Base-by-base conservation (phyloP, 2,329 filamentous ascomycete species). In the Tothia fuscella region DNA sequence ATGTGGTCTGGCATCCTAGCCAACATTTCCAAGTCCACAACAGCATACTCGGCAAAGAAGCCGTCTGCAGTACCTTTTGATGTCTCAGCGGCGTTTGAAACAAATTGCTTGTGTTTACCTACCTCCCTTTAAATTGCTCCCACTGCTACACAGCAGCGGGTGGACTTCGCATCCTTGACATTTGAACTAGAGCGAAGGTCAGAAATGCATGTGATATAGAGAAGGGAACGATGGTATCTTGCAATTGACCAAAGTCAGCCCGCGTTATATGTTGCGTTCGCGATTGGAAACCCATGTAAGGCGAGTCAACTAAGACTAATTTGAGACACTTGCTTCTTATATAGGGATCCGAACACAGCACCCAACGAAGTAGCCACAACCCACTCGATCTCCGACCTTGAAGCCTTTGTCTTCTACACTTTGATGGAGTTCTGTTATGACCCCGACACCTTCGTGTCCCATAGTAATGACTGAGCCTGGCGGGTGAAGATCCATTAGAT, bases 361-460 rank as follows among this genome's bases (percentile, higher is more conserved):
- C 4, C 59, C 59, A 22, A 62, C 56, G 50, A 67, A 65, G 46
- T 67, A 67, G 22, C 65, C 58, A 44, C 67, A 66, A 20, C 67
- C 67, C 38, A 70, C 60, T 1, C 55, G 53, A 42, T 70, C 64
- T 13, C 66, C 66, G 5, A 61, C 47, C 16, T 56, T 52, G 51
- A 67, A 65, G 3, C 64, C 64, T 38, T 61, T 62, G 34, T 46
- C 48, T 39, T 57, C 53, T 3, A 60, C 56, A 3, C 52, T 54
- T 1, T 44, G 17, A 16, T 55, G 54, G 5, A 68, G 54, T 6
- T 55, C 51, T 12, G 61, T 59, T 36, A 68, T 60, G 42, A 62
- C 51, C 1, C 65, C 66, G 17, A 66, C 62, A 13, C 65, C 67
- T 53, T 70, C 67, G 47, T 70, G 67, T 4, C 66, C 65, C 5